Conservation (phyloP, 1,284 basidiomycete species). For the Ustilago esculenta region DNA sequence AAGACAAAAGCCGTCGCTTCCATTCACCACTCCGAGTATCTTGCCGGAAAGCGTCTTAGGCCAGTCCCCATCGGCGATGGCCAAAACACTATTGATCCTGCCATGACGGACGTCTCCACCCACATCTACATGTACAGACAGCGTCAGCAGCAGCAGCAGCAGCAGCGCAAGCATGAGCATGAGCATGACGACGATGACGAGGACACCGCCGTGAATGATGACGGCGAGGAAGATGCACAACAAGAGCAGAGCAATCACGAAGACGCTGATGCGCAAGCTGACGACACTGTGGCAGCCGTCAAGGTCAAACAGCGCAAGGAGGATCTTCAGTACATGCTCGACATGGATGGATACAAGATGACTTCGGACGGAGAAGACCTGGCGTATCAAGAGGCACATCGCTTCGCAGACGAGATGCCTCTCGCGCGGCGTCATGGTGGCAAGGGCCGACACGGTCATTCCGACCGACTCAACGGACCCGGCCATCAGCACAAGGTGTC, state of each 20-base stretch:
- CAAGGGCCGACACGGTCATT: conserved; percentile 44
- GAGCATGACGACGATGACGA: conserved; percentile 6
- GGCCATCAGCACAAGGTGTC: conserved; percentile 44
- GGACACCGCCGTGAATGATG: conserved; percentile 20
- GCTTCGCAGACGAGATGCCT: conserved; percentile 64
- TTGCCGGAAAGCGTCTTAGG: conserved; percentile 28
- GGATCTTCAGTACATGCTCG: conserved; percentile 57
- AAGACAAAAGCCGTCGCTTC: conserved; percentile 31
- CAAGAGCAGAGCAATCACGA: not conserved
- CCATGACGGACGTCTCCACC: conserved; percentile 37
- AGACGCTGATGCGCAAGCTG: conserved; percentile 10
- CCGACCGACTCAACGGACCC: conserved; percentile 30
- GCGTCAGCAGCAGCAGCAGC: conserved; percentile 12
- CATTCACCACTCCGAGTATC: conserved; percentile 33
- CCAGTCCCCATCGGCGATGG: conserved; percentile 29
- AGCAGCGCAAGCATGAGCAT: not conserved
- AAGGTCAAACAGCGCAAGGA: conserved; percentile 39
- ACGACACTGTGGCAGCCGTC: conserved; percentile 19
- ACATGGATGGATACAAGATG: conserved; percentile 67
- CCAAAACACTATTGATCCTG: conserved; percentile 21
- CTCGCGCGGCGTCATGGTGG: conserved; percentile 61
- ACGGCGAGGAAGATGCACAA: conserved; percentile 4
- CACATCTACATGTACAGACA: conserved; percentile 19
- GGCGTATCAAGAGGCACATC: conserved; percentile 54
- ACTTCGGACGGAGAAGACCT: conserved; percentile 60